A percentile compares a stretch with the other conserved stretches of the same genome.
These are phyloP conservation scores for Monosporascus ibericus DNA, from an alignment of 2,329 filamentous ascomycete species.

Conservation along the genomic window DNA sequence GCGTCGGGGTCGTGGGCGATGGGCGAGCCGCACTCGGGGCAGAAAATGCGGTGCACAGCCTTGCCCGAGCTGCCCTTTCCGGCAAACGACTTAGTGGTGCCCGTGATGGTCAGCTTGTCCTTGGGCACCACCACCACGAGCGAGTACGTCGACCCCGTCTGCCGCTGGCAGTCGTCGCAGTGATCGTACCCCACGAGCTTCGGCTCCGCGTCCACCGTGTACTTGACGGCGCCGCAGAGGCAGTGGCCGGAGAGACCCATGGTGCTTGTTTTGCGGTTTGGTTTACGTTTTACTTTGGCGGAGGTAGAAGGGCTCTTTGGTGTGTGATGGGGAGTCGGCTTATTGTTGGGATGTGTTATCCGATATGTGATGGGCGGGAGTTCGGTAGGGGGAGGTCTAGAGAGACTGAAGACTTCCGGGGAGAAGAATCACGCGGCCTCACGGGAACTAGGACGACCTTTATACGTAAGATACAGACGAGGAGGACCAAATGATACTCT, in stretches of 20 bases:
- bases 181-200: constrained; percentile 57
- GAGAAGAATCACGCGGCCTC: too few species aligned
- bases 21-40: constrained; percentile 61
- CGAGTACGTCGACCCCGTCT: constrained; percentile 63
- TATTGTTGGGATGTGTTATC: too few species aligned
- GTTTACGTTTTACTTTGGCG: constrained; percentile 2
- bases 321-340: too few species aligned
- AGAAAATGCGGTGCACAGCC: constrained; percentile 62
- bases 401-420: too few species aligned
- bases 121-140: constrained; percentile 62
- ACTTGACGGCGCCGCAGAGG: constrained; percentile 66
- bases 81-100: constrained; percentile 59
- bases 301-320: not conserved
- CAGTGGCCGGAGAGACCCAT: constrained; percentile 66
- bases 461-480: too few species aligned
- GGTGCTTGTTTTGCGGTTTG: constrained; percentile 20
- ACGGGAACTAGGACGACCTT: too few species aligned
- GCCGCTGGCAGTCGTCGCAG: constrained; percentile 68
- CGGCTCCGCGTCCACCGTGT: constrained; percentile 42
- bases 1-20: constrained; percentile 66
- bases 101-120: constrained; percentile 56
- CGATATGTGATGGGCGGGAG: too few species aligned
- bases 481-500: too few species aligned
- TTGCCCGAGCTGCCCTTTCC: constrained; percentile 56
- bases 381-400: too few species aligned